phyloP scores from a whole-genome alignment of 192 early-diverging fungal genomes.

The Spizellomyces sp. region DNA sequence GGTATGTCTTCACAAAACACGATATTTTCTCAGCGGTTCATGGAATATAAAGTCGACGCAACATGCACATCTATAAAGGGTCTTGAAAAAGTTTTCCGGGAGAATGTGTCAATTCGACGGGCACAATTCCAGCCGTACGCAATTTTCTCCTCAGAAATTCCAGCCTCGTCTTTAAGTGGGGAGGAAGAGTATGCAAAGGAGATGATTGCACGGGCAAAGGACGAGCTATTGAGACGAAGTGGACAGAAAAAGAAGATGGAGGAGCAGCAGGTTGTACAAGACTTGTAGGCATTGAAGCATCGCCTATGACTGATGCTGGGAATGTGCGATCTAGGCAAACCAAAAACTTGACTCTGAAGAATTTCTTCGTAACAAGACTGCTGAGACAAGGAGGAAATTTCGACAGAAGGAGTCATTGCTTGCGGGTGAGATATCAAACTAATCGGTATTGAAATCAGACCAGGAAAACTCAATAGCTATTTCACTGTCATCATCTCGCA shows the following conservation, averaged over 20 bases:
- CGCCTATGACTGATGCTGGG: too few species aligned
- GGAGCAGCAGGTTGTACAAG: conserved; percentile 24
- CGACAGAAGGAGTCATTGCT: conserved; percentile 20
- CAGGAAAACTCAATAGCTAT: neutral
- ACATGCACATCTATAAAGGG: neutral
- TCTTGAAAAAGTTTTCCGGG: conserved; percentile 21
- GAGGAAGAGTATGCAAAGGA: conserved; percentile 26
- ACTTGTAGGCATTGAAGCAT: neutral
- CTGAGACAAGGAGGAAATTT: conserved; percentile 16
- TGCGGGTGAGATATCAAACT: conserved; percentile 18
- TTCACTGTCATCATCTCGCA: neutral
- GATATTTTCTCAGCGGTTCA: neutral
- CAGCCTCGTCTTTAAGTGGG: conserved; percentile 2
- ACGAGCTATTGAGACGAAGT: conserved; percentile 12
- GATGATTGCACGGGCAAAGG: conserved; percentile 32
- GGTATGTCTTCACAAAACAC: neutral
- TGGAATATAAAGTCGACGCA: neutral
- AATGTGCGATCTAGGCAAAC: conserved; percentile 16
- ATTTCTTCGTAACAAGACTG: conserved; percentile 6
- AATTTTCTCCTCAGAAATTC: conserved; percentile 26
- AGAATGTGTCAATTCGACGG: conserved; percentile 25
- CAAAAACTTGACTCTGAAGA: conserved; percentile 27
- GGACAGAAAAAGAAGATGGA: conserved; percentile 22
- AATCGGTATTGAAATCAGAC: neutral
- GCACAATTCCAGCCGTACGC: conserved; percentile 34